phyloP scores from a whole-genome alignment of 164 flowering plant genomes.

The Kingdonia uniflora region DNA sequence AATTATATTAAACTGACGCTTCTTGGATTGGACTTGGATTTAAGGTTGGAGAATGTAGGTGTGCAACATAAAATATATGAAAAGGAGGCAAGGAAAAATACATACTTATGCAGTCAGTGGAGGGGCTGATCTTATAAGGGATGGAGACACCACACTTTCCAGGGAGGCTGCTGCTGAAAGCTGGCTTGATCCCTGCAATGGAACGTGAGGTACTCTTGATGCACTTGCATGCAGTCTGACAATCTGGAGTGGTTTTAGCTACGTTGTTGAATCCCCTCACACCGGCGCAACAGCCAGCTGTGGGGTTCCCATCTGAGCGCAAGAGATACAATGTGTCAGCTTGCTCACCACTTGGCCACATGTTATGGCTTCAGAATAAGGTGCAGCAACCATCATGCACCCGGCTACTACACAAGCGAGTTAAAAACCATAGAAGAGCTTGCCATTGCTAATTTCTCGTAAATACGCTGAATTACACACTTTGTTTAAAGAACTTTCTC shows the following conservation, averaged over 20 bases:
- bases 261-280: neutral
- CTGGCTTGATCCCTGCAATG: constrained; percentile 2
- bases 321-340: constrained; percentile 15
- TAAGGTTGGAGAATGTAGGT: neutral
- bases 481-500: too few species aligned
- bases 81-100: neutral
- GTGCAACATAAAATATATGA: too few species aligned
- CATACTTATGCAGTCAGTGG: constrained; percentile 26
- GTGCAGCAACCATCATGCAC: constrained; percentile 14
- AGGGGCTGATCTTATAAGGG: constrained; percentile 23
- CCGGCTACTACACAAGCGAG: neutral
- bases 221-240: constrained; percentile 19
- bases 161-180: constrained; percentile 14
- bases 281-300: constrained; percentile 12
- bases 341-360: constrained; percentile 13
- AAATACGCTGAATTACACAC: too few species aligned
- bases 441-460: too few species aligned
- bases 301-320: constrained; percentile 7
- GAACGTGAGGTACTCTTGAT: constrained; percentile 2
- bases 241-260: constrained; percentile 11
- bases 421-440: too few species aligned
- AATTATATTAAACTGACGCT: too few species aligned
- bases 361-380: constrained; percentile 4
- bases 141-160: constrained; percentile 19
- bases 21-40: too few species aligned